Percentiles rank a stretch among this genome's conserved stretches.
These are phyloP conservation scores for Sporothrix protearum DNA, from an alignment of 2,329 filamentous ascomycete genomes.

Conservation along the genomic window DNA sequence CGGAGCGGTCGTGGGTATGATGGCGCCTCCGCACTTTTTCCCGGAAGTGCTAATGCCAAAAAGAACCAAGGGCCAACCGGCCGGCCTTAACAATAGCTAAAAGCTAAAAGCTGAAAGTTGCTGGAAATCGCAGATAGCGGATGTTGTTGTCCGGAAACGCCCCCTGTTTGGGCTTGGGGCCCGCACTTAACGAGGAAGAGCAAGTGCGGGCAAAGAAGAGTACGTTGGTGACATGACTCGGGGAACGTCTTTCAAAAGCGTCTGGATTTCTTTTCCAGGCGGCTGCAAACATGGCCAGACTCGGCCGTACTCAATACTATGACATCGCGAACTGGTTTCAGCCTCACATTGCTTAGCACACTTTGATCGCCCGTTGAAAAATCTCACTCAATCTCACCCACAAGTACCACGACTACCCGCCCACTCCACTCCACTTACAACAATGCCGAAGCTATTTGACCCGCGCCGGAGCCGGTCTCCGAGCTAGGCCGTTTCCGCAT, in stretches of 20 bases:
- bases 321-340: background rate
- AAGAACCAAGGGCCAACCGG: background rate
- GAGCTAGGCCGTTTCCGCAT: constrained; percentile 52
- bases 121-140: background rate
- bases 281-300: background rate
- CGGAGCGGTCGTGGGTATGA: background rate
- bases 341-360: background rate
- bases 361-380: background rate
- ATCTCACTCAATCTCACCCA: background rate
- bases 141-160: background rate
- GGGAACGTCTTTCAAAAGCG: background rate
- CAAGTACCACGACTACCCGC: background rate
- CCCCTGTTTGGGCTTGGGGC: background rate
- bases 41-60: constrained; percentile 1
- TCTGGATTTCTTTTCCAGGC: background rate
- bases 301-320: background rate
- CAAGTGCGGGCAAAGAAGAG: background rate
- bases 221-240: background rate
- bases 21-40: background rate
- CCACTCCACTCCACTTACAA: background rate
- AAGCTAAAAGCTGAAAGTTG: background rate
- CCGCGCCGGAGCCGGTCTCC: constrained; percentile 34
- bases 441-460: constrained; percentile 17
- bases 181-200: background rate
- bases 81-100: background rate